phyloP scores from a whole-genome alignment of 805 yeast genomes.

The Priceomyces castillae region DNA sequence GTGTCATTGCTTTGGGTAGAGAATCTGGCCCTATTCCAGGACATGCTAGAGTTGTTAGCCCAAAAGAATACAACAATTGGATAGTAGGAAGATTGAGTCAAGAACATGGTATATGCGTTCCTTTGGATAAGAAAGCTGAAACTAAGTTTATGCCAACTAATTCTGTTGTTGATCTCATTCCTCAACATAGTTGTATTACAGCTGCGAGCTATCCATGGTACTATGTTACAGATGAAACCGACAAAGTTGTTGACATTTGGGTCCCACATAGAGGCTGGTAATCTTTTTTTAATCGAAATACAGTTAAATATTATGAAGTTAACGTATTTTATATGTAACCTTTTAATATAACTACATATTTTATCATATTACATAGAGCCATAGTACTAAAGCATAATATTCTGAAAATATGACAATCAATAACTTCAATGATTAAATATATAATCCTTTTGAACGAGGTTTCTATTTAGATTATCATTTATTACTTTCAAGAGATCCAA shows the following conservation, averaged over 20 bases:
- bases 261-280: conserved; percentile 43
- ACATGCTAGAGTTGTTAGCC: conserved; percentile 46
- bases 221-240: conserved; percentile 47
- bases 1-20: conserved; percentile 66
- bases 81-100: conserved; percentile 66
- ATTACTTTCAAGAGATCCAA: neutral
- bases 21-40: conserved; percentile 64
- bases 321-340: too few relatives aligned
- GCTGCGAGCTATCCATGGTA: conserved; percentile 61
- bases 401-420: too few relatives aligned
- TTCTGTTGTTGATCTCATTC: conserved; percentile 51
- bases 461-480: too few relatives aligned
- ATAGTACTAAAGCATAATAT: too few relatives aligned
- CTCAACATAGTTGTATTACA: conserved; percentile 74
- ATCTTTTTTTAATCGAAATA: neutral
- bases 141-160: conserved; percentile 51
- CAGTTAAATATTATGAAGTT: too few relatives aligned
- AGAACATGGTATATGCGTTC: conserved; percentile 75
- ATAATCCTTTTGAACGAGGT: too few relatives aligned
- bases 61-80: conserved; percentile 54
- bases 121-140: conserved; percentile 28
- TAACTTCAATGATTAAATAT: too few relatives aligned
- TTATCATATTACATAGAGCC: too few relatives aligned
- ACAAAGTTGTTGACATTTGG: conserved; percentile 59
- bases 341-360: too few relatives aligned